Conservation (phyloP, 768 basidiomycete genomes). For the Lentinula guzmanii region DNA sequence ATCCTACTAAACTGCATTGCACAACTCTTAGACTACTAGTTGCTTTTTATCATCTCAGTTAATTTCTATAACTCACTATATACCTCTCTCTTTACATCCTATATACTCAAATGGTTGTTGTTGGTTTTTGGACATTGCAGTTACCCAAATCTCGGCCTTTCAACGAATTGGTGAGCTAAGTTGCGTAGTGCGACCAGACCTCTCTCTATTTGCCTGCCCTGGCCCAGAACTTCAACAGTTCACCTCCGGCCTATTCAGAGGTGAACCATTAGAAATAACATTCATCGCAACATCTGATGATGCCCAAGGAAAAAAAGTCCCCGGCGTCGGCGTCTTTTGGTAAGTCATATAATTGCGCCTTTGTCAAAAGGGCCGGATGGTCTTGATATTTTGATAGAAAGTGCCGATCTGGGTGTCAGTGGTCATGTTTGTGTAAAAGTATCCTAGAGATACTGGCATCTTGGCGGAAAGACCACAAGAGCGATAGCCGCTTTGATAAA, state of each 20-base stretch:
- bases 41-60: not conserved
- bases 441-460: slow-evolving; percentile 19
- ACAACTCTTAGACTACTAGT: not conserved
- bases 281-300: slow-evolving; percentile 27
- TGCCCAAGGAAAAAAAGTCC: slow-evolving; percentile 31
- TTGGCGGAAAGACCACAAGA: slow-evolving; percentile 16
- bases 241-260: not conserved
- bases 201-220: not conserved
- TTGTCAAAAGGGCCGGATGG: slow-evolving; percentile 9
- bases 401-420: slow-evolving; percentile 11
- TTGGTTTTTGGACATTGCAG: too few species aligned
- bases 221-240: not conserved
- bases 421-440: slow-evolving; percentile 9
- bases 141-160: too few species aligned
- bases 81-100: not conserved
- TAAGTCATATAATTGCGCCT: slow-evolving; percentile 17
- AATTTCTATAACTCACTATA: not conserved
- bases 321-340: slow-evolving; percentile 26
- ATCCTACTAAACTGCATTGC: not conserved
- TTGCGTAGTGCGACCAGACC: not conserved
- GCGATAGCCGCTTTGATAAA: slow-evolving; percentile 37
- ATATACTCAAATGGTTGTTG: not conserved
- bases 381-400: slow-evolving; percentile 14
- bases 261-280: slow-evolving; percentile 5
- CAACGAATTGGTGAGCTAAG: too few species aligned